Percentiles rank a stretch among this genome's conserved stretches.
Evolutionary conservation across 768 basidiomycete species (phyloP).

Genomic region (Trametes maxima): DNA sequence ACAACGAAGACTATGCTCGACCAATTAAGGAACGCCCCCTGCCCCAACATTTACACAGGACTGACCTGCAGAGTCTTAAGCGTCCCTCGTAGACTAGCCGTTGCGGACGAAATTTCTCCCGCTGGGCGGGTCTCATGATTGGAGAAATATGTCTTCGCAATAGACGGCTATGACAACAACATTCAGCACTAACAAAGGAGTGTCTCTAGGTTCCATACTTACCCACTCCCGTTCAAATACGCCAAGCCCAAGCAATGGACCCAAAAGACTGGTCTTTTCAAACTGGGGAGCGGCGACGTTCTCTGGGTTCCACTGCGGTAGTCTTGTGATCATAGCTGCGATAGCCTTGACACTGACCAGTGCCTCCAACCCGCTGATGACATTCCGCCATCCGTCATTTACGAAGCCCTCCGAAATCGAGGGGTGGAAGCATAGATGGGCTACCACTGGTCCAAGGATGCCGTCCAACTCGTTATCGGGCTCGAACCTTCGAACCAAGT

Average conservation of each 20-base stretch:
- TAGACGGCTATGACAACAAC: constrained; percentile 55
- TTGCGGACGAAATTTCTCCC: constrained; percentile 80
- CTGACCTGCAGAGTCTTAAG: constrained; percentile 81
- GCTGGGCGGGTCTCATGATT: constrained; percentile 76
- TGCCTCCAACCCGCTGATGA: constrained; percentile 77
- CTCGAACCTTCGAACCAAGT: constrained; percentile 80
- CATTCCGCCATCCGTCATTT: constrained; percentile 86
- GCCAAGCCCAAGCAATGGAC: constrained; percentile 81
- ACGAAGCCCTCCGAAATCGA: constrained; percentile 71
- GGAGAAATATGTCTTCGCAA: constrained; percentile 82
- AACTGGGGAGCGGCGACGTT: constrained; percentile 58
- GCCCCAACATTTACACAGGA: neutral
- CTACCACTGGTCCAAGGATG: constrained; percentile 77
- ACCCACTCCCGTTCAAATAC: constrained; percentile 93
- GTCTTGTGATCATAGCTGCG: constrained; percentile 75
- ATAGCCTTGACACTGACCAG: constrained; percentile 83
- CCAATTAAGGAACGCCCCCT: neutral
- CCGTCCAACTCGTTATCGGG: constrained; percentile 76
- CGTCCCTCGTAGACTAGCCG: constrained; percentile 83
- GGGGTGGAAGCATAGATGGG: constrained; percentile 60
- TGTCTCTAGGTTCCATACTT: constrained; percentile 28
- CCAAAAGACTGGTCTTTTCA: constrained; percentile 71
- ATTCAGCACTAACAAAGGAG: constrained; percentile 3
- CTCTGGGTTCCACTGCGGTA: constrained; percentile 75
- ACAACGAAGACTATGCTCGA: constrained; percentile 60